phyloP scores from a whole-genome alignment of 768 basidiomycete species.

The Termitomyces sp. region DNA sequence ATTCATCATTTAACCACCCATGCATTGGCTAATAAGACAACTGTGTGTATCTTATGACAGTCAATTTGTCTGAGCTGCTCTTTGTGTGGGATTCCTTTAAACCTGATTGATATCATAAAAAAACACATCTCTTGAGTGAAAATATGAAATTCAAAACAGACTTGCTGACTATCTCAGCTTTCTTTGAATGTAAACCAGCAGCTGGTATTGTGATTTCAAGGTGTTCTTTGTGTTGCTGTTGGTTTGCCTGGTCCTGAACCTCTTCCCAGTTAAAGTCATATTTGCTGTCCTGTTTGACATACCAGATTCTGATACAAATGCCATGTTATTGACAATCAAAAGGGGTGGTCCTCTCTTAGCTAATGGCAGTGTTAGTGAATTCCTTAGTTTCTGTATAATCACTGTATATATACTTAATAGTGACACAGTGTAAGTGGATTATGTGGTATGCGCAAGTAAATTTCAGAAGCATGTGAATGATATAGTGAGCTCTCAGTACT shows the following conservation, averaged over 20 bases:
- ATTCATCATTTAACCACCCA: constrained; percentile 72
- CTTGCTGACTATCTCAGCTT: constrained; percentile 34
- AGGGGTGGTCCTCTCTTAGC: neutral
- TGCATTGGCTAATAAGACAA: constrained; percentile 74
- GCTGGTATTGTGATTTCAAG: constrained; percentile 69
- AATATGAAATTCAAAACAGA: constrained; percentile 23
- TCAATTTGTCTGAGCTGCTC: constrained; percentile 73
- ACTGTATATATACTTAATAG: too few relatives aligned
- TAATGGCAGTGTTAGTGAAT: too few relatives aligned
- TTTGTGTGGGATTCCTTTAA: constrained; percentile 49
- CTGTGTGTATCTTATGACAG: constrained; percentile 86
- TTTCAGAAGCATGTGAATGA: too few relatives aligned
- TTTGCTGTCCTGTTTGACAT: constrained; percentile 37
- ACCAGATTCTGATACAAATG: constrained; percentile 10
- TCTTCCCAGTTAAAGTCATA: constrained; percentile 83
- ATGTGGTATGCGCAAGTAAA: too few relatives aligned
- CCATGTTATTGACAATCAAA: constrained; percentile 9
- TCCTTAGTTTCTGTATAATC: too few relatives aligned
- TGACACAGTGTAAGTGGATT: too few relatives aligned
- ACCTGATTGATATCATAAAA: constrained; percentile 23
- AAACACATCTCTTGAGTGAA: constrained; percentile 4
- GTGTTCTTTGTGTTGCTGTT: constrained; percentile 19
- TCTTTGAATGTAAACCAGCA: constrained; percentile 26
- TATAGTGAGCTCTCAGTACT: too few relatives aligned
- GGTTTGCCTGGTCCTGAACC: constrained; percentile 28